Conservation (phyloP, 345 rosid species). For the Lumnitzera racemosa region DNA sequence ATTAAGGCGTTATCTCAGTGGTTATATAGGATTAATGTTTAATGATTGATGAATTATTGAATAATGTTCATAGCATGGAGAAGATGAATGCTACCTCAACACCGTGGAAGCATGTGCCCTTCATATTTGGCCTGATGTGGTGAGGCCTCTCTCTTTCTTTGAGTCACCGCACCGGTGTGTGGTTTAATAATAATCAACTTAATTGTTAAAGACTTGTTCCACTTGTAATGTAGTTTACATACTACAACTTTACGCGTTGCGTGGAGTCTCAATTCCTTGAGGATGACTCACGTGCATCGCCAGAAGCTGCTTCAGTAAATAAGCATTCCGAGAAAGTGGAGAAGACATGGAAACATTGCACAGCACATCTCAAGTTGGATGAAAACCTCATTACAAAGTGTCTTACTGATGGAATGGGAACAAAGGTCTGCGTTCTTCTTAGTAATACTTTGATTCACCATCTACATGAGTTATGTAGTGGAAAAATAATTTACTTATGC, state of each 20-base stretch:
- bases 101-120: conserved; percentile 54
- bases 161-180: no score
- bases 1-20: no score
- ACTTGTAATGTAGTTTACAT: conserved; percentile 20
- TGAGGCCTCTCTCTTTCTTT: neutral
- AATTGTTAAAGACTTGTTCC: no score
- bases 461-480: no score
- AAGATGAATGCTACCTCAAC: conserved; percentile 56
- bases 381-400: conserved; percentile 22
- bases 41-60: neutral
- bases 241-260: conserved; percentile 38
- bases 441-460: no score
- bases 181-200: no score
- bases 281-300: neutral
- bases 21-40: no score
- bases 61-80: conserved; percentile 42
- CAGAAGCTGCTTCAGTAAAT: neutral
- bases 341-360: conserved; percentile 24
- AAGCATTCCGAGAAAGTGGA: conserved; percentile 2
- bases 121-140: conserved; percentile 36
- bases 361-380: conserved; percentile 8
- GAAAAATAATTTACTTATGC: neutral
- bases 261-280: conserved; percentile 9
- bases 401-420: conserved; percentile 30
- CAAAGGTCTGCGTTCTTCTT: conserved; percentile 17